A percentile compares a stretch with the other conserved stretches of the same genome.
Conservation (phyloP, 2,329 filamentous ascomycete genomes). For the Magnaporthiopsis rhizophila region DNA sequence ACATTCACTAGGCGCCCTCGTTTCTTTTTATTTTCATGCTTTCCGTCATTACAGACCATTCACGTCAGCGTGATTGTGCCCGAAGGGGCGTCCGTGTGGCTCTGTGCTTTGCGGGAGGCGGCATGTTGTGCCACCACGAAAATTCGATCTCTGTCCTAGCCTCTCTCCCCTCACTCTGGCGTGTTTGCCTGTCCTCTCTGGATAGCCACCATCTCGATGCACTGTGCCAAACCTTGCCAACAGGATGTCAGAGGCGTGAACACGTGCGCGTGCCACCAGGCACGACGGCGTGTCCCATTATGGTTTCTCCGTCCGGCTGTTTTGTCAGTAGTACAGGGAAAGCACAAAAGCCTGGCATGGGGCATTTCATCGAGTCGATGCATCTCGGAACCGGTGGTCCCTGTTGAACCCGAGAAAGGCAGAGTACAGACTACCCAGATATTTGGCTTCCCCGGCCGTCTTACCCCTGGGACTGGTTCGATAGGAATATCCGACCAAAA, state of each 20-base stretch:
- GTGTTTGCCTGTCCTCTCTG: too few species aligned
- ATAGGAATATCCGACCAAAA: background rate
- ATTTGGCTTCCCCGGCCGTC: too few species aligned
- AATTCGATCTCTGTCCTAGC: background rate
- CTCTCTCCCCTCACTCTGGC: background rate
- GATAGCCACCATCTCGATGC: background rate
- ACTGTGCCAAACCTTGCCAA: background rate
- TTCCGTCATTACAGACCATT: background rate
- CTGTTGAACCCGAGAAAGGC: background rate
- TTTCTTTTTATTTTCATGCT: background rate
- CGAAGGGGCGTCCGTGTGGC: background rate
- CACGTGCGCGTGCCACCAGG: background rate
- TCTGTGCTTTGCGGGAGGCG: background rate
- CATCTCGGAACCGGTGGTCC: background rate
- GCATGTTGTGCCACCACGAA: background rate
- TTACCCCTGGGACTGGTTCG: background rate
- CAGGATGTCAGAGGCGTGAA: background rate
- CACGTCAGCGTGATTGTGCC: background rate
- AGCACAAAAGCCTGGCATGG: background rate
- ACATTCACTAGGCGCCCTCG: background rate
- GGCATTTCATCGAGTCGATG: background rate
- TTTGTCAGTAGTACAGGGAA: background rate
- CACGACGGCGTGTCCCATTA: background rate
- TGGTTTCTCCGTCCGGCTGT: background rate
- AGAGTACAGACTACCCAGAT: background rate